These are phyloP conservation scores for Takashimella koratensis DNA, from an alignment of 1,284 basidiomycete genomes.

Conservation along the genomic window DNA sequence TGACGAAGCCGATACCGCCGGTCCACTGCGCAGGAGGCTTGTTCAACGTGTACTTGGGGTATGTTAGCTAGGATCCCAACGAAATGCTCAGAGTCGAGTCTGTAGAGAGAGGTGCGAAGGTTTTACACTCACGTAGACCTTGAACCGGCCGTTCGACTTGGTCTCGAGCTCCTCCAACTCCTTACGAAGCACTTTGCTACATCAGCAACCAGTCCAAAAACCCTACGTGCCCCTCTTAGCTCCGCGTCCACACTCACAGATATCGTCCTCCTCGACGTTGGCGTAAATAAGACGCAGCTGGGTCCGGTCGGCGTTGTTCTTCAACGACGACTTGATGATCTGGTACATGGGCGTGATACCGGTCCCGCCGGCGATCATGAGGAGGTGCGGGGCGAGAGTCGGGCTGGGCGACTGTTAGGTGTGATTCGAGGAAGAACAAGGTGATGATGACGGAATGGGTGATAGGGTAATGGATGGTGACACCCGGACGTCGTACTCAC, in stretches of 20 bases:
- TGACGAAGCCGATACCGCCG: constrained; percentile 86
- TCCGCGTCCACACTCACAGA: constrained; percentile 49
- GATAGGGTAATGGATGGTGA: neutral
- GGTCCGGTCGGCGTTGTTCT: constrained; percentile 80
- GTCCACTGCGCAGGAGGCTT: constrained; percentile 82
- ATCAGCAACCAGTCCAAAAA: too few relatives aligned
- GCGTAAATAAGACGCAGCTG: constrained; percentile 86
- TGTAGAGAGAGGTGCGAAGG: neutral
- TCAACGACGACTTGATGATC: constrained; percentile 79
- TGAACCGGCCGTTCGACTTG: constrained; percentile 61
- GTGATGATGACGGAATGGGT: neutral
- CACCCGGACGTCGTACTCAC: constrained; percentile 16
- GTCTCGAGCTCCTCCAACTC: constrained; percentile 70
- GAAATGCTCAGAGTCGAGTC: too few relatives aligned
- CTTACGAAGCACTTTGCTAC: constrained; percentile 62
- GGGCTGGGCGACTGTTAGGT: constrained; percentile 51
- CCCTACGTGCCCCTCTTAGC: too few relatives aligned
- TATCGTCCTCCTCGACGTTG: constrained; percentile 85
- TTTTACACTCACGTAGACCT: constrained; percentile 55
- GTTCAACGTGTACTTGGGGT: constrained; percentile 73
- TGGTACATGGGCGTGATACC: constrained; percentile 99
- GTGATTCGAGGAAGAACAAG: neutral
- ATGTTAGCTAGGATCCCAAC: constrained; percentile 5
- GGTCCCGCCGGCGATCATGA: constrained; percentile 92
- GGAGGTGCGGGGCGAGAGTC: constrained; percentile 67